Conservation (phyloP, 169 alveolate species). For the Cryptosporidium andersoni region DNA sequence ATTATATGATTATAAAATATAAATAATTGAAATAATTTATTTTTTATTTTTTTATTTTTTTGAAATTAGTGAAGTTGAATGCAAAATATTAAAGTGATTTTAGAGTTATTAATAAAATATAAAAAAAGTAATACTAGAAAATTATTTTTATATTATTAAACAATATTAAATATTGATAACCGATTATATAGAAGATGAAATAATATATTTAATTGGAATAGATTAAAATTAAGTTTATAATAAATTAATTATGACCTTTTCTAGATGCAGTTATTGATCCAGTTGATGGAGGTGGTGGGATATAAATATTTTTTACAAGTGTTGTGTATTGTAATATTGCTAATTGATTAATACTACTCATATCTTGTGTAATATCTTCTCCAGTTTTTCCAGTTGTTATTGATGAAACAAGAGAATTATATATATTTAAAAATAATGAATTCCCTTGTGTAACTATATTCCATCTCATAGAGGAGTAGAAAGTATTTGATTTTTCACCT, state of each 20-base stretch:
- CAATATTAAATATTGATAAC: too few species aligned
- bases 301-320: constrained; percentile 39
- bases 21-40: too few species aligned
- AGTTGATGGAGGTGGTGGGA: constrained; percentile 63
- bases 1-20: too few species aligned
- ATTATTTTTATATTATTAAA: too few species aligned
- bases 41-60: too few species aligned
- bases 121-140: too few species aligned
- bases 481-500: constrained; percentile 24
- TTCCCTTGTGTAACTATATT: constrained; percentile 50
- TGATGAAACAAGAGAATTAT: constrained; percentile 15
- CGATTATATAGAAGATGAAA: background rate
- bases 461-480: constrained; percentile 66
- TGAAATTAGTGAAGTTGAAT: too few species aligned
- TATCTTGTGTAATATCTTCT: constrained; percentile 5
- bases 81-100: too few species aligned
- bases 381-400: constrained; percentile 1
- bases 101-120: too few species aligned
- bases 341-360: constrained; percentile 25
- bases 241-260: background rate
- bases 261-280: constrained; percentile 29
- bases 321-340: constrained; percentile 50
- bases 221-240: background rate
- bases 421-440: constrained; percentile 26
- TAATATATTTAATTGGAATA: background rate